These are phyloP conservation scores for Dioscorea zingiberensis DNA, from an alignment of 106 monocot genomes.

Conservation along the genomic window DNA sequence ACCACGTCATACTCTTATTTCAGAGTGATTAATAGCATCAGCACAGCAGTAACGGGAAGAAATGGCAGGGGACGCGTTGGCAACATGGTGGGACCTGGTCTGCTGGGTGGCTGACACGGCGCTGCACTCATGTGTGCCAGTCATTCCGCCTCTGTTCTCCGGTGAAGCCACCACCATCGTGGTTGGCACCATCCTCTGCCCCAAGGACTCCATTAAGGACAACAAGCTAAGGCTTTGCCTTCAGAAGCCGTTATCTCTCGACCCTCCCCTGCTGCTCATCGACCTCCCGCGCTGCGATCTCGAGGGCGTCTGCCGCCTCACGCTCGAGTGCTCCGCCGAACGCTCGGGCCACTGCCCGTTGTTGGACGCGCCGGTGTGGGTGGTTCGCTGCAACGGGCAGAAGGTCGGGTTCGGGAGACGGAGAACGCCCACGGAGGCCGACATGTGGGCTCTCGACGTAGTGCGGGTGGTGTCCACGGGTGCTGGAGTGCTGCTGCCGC, in stretches of 20 bases:
- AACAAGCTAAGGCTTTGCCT: constrained; percentile 32
- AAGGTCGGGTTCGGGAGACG: constrained; percentile 19
- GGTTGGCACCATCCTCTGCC: constrained; percentile 35
- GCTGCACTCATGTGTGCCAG: constrained; percentile 16
- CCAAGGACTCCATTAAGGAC: not conserved
- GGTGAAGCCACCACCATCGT: not conserved
- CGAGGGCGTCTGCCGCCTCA: constrained; percentile 10
- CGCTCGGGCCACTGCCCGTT: constrained; percentile 5
- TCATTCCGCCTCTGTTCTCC: not conserved
- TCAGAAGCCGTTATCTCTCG: constrained; percentile 5
- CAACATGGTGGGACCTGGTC: constrained; percentile 12
- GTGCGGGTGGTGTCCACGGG: constrained; percentile 24
- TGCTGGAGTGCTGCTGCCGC: constrained; percentile 14
- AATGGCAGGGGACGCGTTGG: too few relatives aligned
- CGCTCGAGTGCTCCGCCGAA: constrained; percentile 25
- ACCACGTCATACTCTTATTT: too few relatives aligned
- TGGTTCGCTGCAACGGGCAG: constrained; percentile 26
- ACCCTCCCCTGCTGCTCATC: constrained; percentile 6
- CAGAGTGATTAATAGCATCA: too few relatives aligned
- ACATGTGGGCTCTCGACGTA: constrained; percentile 13
- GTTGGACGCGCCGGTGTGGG: constrained; percentile 14
- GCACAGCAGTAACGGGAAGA: too few relatives aligned
- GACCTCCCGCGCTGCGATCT: constrained; percentile 17
- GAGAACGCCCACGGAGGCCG: constrained; percentile 7
- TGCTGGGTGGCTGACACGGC: constrained; percentile 8